Evolutionary conservation across 805 yeast species (phyloP).

Genomic region (Candida tallmaniae): DNA sequence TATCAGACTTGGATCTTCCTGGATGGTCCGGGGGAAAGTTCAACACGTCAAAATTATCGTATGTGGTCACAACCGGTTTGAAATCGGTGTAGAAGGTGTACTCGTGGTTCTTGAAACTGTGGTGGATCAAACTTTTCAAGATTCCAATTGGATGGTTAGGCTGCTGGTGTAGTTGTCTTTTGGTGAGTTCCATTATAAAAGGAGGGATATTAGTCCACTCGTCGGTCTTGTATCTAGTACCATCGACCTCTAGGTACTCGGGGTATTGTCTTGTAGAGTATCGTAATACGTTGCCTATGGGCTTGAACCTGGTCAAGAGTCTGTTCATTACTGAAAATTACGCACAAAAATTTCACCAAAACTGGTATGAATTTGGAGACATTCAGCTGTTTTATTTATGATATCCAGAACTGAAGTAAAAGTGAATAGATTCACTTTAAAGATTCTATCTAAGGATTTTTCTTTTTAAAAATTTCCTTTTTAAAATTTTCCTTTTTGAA

Average conservation of each 20-base stretch:
- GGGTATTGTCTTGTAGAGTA: constrained; percentile 16
- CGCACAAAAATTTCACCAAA: no score
- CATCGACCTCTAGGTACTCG: constrained; percentile 37
- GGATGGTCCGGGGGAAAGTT: constrained; percentile 93
- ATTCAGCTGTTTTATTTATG: no score
- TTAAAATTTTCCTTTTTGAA: no score
- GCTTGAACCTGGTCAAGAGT: no score
- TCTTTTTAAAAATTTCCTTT: no score
- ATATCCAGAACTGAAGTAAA: no score
- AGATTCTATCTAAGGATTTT: no score
- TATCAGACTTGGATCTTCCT: constrained; percentile 87
- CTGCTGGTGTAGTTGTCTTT: constrained; percentile 68
- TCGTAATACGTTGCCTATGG: no score
- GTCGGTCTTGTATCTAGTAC: constrained; percentile 54
- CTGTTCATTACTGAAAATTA: no score
- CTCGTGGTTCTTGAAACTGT: constrained; percentile 59
- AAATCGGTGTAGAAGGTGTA: constrained; percentile 77
- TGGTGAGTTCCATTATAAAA: constrained; percentile 61
- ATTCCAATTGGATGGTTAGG: constrained; percentile 88
- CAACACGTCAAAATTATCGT: constrained; percentile 84
- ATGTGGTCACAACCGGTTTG: constrained; percentile 75
- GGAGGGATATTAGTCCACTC: constrained; percentile 85
- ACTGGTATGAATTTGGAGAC: no score
- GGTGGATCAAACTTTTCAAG: constrained; percentile 67
- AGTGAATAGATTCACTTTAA: no score